phyloP scores from a whole-genome alignment of 257 asterid genomes.

The Lavandula angustifolia region DNA sequence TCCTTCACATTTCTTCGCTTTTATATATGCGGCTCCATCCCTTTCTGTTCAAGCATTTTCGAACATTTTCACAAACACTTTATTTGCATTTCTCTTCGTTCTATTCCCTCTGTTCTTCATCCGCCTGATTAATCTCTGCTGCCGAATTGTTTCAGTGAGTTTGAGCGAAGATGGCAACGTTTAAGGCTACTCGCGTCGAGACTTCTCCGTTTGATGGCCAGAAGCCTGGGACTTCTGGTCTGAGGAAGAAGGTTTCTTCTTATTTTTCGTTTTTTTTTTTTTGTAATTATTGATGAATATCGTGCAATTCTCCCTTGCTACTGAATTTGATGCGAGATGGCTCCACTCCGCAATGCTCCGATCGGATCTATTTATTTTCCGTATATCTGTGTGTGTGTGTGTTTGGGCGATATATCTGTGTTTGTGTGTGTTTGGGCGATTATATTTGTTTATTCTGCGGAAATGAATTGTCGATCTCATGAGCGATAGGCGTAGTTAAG shows the following conservation, averaged over 20 bases:
- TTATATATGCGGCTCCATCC: constrained; percentile 4
- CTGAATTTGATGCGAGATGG: neutral
- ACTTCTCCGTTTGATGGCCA: constrained; percentile 91
- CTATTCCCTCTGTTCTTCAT: no score
- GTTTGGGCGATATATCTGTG: neutral
- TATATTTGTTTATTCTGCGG: constrained; percentile 2
- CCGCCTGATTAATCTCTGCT: constrained; percentile 20
- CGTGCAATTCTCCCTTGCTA: neutral
- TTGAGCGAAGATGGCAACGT: constrained; percentile 53
- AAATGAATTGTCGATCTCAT: constrained; percentile 33
- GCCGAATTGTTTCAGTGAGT: constrained; percentile 7
- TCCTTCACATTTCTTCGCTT: neutral
- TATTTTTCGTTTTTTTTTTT: neutral
- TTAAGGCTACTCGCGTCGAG: constrained; percentile 62
- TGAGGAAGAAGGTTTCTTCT: constrained; percentile 74
- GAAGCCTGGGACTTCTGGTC: constrained; percentile 97
- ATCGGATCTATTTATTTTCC: constrained; percentile 28
- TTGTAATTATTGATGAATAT: neutral
- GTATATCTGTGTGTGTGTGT: neutral
- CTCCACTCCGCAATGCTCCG: constrained; percentile 6
- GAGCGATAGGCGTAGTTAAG: constrained; percentile 2
- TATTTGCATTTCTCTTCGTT: neutral
- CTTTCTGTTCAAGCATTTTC: constrained; percentile 34
- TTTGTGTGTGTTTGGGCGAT: constrained; percentile 17
- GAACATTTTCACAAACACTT: constrained; percentile 21